Base-by-base conservation (phyloP, 306 rosid genomes). In the Trifolium pratense region DNA sequence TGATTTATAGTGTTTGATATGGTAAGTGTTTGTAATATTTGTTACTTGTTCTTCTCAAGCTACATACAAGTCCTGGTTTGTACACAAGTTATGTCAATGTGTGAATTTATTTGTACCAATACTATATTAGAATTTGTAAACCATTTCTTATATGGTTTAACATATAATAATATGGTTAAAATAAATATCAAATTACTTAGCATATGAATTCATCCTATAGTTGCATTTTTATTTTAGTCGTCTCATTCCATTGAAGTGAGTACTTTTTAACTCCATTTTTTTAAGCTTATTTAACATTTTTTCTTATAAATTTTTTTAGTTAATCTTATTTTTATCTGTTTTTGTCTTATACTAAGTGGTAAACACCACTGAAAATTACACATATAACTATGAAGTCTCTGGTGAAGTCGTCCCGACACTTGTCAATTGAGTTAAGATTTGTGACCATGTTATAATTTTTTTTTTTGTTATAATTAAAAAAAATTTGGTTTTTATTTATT, bases 11-110 rank as follows among this genome's bases (percentile, higher is more conserved):
- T 70, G 61, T 71, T 64, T n/a, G 25, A 25, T 60, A 45, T 49
- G 61, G 74, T 3, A 61, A 69, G 40, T 48, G 34, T 51, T 68
- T 55, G 25, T 39, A 58, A 63, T 43, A 39, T 53, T 20, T 42
- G 61, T 79, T 16, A 43, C 9, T 11, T 7, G 42, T 60, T 68
- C 6, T 29, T 58, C 42, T 53, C 31, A 16, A 18, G 6, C 15
- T 11, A 34, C 23, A 5, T 14, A 6, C 40, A 29, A 29, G 21
- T 26, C 7, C 40, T 37, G 71, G 66, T 66, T 9, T 78, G 57
- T 79, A 39, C 25, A 61, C 36, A 48, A 62, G 68, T 77, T 70
- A 6, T 70, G 52, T 67, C 18, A 25, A 51, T 64, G 64, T 68
- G 64, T 31, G 64, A 70, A 39, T 45, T 49, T 10, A 39, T 60